A percentile compares a stretch with the other conserved stretches of the same genome.
These are phyloP conservation scores for Metschnikowia noctiluminum DNA, from an alignment of 805 yeast species.

Conservation along the genomic window DNA sequence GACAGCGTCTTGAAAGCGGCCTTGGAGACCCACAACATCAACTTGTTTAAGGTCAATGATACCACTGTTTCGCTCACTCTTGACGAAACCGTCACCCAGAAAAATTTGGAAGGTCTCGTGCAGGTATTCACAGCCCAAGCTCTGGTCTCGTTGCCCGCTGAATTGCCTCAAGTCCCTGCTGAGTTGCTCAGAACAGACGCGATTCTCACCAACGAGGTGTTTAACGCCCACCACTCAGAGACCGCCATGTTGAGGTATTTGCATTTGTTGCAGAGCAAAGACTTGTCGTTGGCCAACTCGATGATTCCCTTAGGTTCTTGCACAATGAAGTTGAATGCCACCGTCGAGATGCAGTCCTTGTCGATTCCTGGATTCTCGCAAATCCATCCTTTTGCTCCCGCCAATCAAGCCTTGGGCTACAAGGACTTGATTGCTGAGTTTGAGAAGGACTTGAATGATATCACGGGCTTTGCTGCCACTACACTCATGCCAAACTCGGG, in stretches of 20 bases:
- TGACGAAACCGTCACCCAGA: conserved; percentile 79
- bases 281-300: conserved; percentile 88
- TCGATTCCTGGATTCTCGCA: conserved; percentile 91
- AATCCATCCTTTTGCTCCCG: conserved; percentile 92
- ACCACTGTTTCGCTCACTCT: conserved; percentile 68
- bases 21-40: conserved; percentile 60
- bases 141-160: conserved; percentile 19
- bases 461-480: conserved; percentile 89
- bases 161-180: conserved; percentile 49
- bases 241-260: conserved; percentile 92
- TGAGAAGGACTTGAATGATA: conserved; percentile 80
- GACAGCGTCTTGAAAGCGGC: conserved; percentile 58
- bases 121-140: conserved; percentile 53
- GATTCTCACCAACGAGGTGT: conserved; percentile 69
- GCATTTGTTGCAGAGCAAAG: conserved; percentile 78
- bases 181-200: conserved; percentile 53
- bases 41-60: conserved; percentile 66
- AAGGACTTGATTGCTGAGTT: conserved; percentile 69
- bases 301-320: conserved; percentile 98
- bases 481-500: conserved; percentile 97
- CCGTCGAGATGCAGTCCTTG: conserved; percentile 91
- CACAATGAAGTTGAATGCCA: conserved; percentile 95
- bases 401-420: conserved; percentile 86
- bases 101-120: conserved; percentile 57
- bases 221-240: conserved; percentile 86